phyloP scores from a whole-genome alignment of 1,284 basidiomycete genomes.

The Sanghuangporus baumii region DNA sequence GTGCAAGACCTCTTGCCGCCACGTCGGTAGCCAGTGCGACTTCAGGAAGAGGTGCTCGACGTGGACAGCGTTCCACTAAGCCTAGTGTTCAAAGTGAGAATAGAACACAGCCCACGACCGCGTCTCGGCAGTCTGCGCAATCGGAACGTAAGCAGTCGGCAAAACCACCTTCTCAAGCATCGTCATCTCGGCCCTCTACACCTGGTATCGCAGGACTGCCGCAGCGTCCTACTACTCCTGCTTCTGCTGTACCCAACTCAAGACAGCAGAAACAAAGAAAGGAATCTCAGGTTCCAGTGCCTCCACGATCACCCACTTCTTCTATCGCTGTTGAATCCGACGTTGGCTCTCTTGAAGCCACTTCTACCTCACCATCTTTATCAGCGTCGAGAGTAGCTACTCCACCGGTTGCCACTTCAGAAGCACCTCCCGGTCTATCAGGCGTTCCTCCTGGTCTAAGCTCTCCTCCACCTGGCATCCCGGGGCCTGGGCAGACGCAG shows the following conservation, averaged over 20 bases:
- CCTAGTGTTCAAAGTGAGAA: slow-evolving; percentile 5
- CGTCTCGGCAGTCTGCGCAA: slow-evolving; percentile 24
- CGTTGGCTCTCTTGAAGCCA: slow-evolving; percentile 26
- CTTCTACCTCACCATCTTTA: slow-evolving; percentile 22
- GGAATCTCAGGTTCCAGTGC: slow-evolving; percentile 36
- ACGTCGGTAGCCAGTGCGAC: slow-evolving; percentile 24
- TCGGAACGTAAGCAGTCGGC: slow-evolving; percentile 35
- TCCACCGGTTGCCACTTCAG: slow-evolving; percentile 35
- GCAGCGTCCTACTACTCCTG: slow-evolving; percentile 42
- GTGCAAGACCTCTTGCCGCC: slow-evolving; percentile 39
- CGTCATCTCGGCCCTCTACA: slow-evolving; percentile 61
- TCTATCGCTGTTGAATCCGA: slow-evolving; percentile 38
- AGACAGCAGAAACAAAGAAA: slow-evolving; percentile 33
- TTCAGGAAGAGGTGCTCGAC: slow-evolving; percentile 24
- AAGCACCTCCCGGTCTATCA: slow-evolving; percentile 47
- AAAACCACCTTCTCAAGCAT: slow-evolving; percentile 45
- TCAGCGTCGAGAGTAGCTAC: slow-evolving; percentile 25
- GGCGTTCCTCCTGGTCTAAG: slow-evolving; percentile 61
- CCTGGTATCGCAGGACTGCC: slow-evolving; percentile 38
- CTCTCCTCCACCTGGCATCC: slow-evolving; percentile 39
- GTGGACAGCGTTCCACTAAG: slow-evolving; percentile 11
- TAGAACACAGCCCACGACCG: background rate
- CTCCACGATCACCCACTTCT: slow-evolving; percentile 44
- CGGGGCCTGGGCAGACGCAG: slow-evolving; percentile 24
- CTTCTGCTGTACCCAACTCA: slow-evolving; percentile 18